Evolutionary conservation across 2,329 filamentous ascomycete species (phyloP).

Genomic region (Botryotinia globosa): DNA sequence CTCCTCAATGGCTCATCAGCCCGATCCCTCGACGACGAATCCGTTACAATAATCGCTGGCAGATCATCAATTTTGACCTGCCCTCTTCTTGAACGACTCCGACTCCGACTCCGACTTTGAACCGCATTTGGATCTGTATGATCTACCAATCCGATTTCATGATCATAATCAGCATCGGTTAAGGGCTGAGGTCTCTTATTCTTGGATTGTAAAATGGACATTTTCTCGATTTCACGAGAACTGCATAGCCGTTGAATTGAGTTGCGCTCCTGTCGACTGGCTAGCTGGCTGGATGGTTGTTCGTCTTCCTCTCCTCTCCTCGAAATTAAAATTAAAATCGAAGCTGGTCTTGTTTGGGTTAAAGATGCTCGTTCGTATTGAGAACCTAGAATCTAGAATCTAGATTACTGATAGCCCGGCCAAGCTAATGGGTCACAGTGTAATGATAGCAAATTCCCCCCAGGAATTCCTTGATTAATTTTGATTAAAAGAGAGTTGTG

Average conservation of each 20-base stretch:
- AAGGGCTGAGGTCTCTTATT: slow-evolving; percentile 46
- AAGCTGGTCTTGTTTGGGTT: neutral
- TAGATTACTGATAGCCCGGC: neutral
- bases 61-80: slow-evolving; percentile 3
- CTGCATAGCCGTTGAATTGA: slow-evolving; percentile 14
- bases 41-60: slow-evolving; percentile 22
- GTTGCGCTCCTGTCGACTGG: neutral
- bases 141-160: slow-evolving; percentile 69
- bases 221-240: slow-evolving; percentile 15
- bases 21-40: slow-evolving; percentile 30
- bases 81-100: slow-evolving; percentile 24
- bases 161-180: slow-evolving; percentile 63
- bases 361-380: neutral
- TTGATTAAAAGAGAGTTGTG: neutral
- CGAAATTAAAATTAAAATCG: neutral
- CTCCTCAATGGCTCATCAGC: slow-evolving; percentile 32
- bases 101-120: slow-evolving; percentile 21
- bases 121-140: slow-evolving; percentile 25
- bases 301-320: neutral
- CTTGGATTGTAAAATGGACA: slow-evolving; percentile 19
- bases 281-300: neutral
- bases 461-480: neutral
- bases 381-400: neutral
- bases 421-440: neutral
- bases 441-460: neutral